Evolutionary conservation across 129 eudicot species (phyloP).

Genomic region (Chrysanthemum makinoi): DNA sequence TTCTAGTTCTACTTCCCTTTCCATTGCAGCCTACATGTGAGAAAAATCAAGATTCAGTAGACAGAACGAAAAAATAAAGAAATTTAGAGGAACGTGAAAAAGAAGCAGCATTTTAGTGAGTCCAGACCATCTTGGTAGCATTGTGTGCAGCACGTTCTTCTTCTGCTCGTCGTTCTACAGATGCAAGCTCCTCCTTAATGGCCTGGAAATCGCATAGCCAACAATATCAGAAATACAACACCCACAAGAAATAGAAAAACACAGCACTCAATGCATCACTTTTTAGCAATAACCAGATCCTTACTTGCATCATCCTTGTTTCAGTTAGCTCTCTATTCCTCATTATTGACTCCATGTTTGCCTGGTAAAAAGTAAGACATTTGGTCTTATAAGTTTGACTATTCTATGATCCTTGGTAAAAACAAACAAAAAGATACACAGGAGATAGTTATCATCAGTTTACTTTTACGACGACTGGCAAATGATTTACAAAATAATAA

Average conservation of each 20-base stretch:
- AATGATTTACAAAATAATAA: background rate
- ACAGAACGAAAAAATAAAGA: background rate
- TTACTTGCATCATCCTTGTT: conserved; percentile 99
- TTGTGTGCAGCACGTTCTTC: conserved; percentile 97
- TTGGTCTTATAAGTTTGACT: conserved; percentile 10
- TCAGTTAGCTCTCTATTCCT: conserved; percentile 93
- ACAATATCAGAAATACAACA: conserved; percentile 15
- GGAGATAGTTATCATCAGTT: conserved; percentile 14
- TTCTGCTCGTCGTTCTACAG: conserved; percentile 88
- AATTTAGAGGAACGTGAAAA: background rate
- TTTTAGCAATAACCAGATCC: conserved; percentile 27
- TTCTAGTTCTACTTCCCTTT: conserved; percentile 95
- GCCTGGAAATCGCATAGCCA: conserved; percentile 52
- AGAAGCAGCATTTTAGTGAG: conserved; percentile 10
- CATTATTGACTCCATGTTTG: conserved; percentile 87
- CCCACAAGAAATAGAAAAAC: background rate
- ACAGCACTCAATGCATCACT: conserved; percentile 16
- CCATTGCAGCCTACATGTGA: conserved; percentile 78
- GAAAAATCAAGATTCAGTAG: background rate
- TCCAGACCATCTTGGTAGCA: conserved; percentile 77
- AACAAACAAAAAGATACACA: background rate
- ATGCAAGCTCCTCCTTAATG: conserved; percentile 83
- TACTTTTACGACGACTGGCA: conserved; percentile 1
- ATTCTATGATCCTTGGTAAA: conserved; percentile 5
- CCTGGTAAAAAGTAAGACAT: conserved; percentile 47